Conservation (phyloP, 2,329 filamentous ascomycete species). For the Stemphylium beticola region DNA sequence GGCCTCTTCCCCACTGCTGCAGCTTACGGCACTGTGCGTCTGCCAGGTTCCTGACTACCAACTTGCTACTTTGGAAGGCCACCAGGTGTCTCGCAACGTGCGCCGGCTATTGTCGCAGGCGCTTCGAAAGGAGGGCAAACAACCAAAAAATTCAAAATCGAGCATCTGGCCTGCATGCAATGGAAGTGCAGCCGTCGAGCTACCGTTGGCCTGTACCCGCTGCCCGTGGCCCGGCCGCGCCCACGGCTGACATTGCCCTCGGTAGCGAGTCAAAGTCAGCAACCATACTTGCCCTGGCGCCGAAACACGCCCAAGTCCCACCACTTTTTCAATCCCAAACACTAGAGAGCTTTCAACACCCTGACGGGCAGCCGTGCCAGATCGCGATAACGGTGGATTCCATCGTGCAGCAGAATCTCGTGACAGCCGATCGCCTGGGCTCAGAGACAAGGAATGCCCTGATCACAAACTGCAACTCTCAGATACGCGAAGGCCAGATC, state of each 20-base stretch:
- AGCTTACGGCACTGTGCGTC: no score
- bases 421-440: not conserved
- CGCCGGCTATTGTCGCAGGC: constrained; percentile 3
- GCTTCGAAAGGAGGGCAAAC: not conserved
- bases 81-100: not conserved
- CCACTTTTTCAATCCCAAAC: not conserved
- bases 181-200: constrained; percentile 1
- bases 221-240: not conserved
- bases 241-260: not conserved
- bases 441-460: constrained; percentile 7
- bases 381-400: constrained; percentile 2
- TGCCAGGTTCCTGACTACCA: not conserved
- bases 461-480: not conserved
- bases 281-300: not conserved
- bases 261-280: constrained; percentile 3
- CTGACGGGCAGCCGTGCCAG: not conserved
- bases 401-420: constrained; percentile 10
- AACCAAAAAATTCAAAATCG: constrained; percentile 9
- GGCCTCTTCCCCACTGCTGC: not conserved
- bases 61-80: constrained; percentile 5
- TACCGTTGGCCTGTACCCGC: constrained; percentile 6
- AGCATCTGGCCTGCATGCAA: constrained; percentile 4
- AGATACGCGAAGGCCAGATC: constrained; percentile 23
- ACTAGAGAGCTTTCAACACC: not conserved
- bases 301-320: not conserved